These are phyloP conservation scores for Silybum marianum DNA, from an alignment of 129 eudicot species.

Conservation along the genomic window DNA sequence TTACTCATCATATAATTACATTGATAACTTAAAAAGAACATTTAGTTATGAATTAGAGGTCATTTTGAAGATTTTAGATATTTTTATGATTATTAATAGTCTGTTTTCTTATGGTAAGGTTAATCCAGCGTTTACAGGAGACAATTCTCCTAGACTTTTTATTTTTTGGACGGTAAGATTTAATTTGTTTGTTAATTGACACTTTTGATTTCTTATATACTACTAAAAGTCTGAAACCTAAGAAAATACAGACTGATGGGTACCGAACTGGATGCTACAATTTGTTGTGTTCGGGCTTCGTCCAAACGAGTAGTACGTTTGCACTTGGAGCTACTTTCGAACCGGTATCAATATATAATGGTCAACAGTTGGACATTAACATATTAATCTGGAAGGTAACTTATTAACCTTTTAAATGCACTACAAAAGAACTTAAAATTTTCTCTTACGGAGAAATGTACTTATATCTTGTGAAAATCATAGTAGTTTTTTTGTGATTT, in stretches of 20 bases:
- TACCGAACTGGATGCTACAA: slow-evolving; percentile 85
- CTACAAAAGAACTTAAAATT: neutral
- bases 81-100: neutral
- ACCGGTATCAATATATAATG: slow-evolving; percentile 61
- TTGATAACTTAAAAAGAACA: too few relatives aligned
- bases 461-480: neutral
- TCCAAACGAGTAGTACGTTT: slow-evolving; percentile 59
- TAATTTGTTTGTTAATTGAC: neutral
- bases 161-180: slow-evolving; percentile 83
- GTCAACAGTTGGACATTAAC: slow-evolving; percentile 64
- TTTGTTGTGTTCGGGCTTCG: slow-evolving; percentile 82
- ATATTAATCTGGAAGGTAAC: slow-evolving; percentile 78
- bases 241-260: slow-evolving; percentile 61
- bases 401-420: neutral
- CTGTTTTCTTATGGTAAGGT: slow-evolving; percentile 49
- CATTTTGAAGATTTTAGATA: too few relatives aligned
- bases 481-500: too few relatives aligned
- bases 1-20: too few relatives aligned
- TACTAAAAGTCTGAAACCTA: neutral
- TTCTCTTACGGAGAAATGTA: neutral
- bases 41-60: too few relatives aligned
- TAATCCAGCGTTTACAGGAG: slow-evolving; percentile 59
- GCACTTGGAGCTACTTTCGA: slow-evolving; percentile 79
- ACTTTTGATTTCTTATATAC: neutral
- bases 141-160: slow-evolving; percentile 75